Base-by-base conservation (phyloP, 768 basidiomycete species). In the Podaxis rugospora region DNA sequence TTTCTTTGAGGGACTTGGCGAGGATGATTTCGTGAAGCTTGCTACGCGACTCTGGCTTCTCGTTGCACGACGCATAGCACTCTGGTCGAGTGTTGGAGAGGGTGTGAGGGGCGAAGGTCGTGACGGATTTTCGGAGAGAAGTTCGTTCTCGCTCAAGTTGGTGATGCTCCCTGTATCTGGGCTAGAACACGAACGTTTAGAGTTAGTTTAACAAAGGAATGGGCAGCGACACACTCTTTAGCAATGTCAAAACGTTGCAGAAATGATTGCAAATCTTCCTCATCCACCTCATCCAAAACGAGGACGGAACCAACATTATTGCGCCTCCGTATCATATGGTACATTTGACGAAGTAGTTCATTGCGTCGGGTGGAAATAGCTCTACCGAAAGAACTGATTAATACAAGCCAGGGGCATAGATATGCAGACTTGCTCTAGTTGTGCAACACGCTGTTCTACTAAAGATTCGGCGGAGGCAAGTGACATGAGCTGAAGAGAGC, bases 301-400 rank as follows among this genome's bases (percentile, higher is more conserved):
- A 82, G 67, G 40, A 80, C 63, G 36, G 74, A 62, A 23, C 80
- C 80, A 47, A 80, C 67, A 64, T 75, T 75, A 55, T 81, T 75
- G 66, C 83, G 81, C 59, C 77, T 78, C 59, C 78, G 80, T 52
- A 90, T 79, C 77, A 92, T 82, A 55, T 75, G 72, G 73, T 83
- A 88, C 84, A 92, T 85, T 70, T 91, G 83, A 46, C 80, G 79
- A 69, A 92, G 80, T 52, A 91, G 80, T 56, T 76, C 85, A 85
- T 89, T 87, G 71, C 90, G 78, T 65, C 84, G 85, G 51, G 79
- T 73, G 47, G 84, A 72, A 63, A 92, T 86, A 64, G 76, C 78
- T 69, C 90, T 92, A 63, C 18, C 55, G 32, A 53, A 47, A 61
- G 42, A 54, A 58, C 53, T 62, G 53, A 62, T 62, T 35, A 53